These are phyloP conservation scores for Cladosporium velox DNA, from an alignment of 2,329 filamentous ascomycete species.

Conservation along the genomic window DNA sequence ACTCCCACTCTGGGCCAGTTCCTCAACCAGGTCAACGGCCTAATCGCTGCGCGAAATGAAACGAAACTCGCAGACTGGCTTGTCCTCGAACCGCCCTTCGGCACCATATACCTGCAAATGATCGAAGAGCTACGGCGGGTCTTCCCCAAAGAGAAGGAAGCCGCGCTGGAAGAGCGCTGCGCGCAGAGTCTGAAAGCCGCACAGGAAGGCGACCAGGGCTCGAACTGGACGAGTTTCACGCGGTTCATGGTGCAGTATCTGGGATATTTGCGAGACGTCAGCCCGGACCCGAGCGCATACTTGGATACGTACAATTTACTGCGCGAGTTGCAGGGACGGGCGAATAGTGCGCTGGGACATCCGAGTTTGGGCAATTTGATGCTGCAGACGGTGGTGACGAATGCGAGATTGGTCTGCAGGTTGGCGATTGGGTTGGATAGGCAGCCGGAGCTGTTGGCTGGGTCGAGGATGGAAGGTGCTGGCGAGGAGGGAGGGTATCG, in stretches of 20 bases:
- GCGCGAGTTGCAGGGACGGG: constrained; percentile 75
- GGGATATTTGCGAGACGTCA: constrained; percentile 77
- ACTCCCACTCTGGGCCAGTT: constrained; percentile 71
- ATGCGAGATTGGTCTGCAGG: constrained; percentile 76
- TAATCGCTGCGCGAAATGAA: constrained; percentile 66
- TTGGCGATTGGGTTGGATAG: constrained; percentile 83
- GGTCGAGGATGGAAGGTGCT: constrained; percentile 48
- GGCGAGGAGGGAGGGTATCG: constrained; percentile 65
- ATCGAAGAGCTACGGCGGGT: constrained; percentile 64
- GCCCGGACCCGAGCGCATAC: constrained; percentile 73
- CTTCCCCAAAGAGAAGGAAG: constrained; percentile 53
- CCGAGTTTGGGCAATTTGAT: constrained; percentile 78
- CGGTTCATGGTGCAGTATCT: constrained; percentile 81
- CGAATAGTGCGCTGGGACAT: constrained; percentile 78
- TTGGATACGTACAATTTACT: constrained; percentile 74
- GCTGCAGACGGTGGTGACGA: constrained; percentile 77
- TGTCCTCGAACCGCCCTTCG: constrained; percentile 71
- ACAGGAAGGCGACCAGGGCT: constrained; percentile 63
- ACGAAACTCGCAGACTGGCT: constrained; percentile 68
- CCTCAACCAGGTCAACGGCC: constrained; percentile 62
- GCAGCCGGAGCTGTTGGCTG: constrained; percentile 72
- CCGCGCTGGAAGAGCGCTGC: constrained; percentile 64
- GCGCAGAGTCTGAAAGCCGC: constrained; percentile 65
- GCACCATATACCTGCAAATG: constrained; percentile 67
- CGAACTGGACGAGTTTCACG: constrained; percentile 74